Evolutionary conservation across 352 stramenopile genomes (phyloP), one percentile per base, ranked within the genome.

Genomic region (Pythium pyrilobum): DNA sequence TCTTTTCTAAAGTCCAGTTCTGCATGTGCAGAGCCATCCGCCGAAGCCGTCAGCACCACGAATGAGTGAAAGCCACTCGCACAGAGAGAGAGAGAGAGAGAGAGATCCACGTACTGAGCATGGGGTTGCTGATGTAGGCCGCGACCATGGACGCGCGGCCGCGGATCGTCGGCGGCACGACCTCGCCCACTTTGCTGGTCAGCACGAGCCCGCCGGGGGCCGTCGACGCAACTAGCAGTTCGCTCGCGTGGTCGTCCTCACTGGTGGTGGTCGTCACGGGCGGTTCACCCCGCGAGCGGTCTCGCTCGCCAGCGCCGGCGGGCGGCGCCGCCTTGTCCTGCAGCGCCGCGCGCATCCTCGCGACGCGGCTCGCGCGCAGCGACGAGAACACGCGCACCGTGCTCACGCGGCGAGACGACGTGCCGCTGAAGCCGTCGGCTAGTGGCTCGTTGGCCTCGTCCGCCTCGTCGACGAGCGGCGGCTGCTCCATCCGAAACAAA

Each of bases 1-100:
- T 66, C 50, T n/a, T 51, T 59, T 7, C 52, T 38, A 16, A 66
- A 62, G 38, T 66, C 51, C 31, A 66, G 28, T 18, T 62, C 51
- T 60, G 29, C 6, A 43, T 20, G 8, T 29, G 20, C 16, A 23
- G 12, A 41, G 41, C 36, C 27, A 29, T 5, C 8, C 23, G 18
- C 20, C 7, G 41, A 48, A 25, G 7, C 11, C 39, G 6, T 32
- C 15, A 40, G 2, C 11, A 25, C 9, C 12, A 39, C 31, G 25
- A 38, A 18, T 33, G 5, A 37, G 27, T 49, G 18, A 10, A 21
- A n/a, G 16, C 16, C 5, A 37, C 10, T 20, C 13, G 31, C 13
- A 46, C 39, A 11, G 11, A 25, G 36, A 18, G 9, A 51, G 25
- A 5, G n/a, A n/a, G n/a, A n/a, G n/a, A 21, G 24, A 51, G 43